Evolutionary conservation across 1,284 basidiomycete species (phyloP).

Genomic region (Microstroma glucosiphilum): DNA sequence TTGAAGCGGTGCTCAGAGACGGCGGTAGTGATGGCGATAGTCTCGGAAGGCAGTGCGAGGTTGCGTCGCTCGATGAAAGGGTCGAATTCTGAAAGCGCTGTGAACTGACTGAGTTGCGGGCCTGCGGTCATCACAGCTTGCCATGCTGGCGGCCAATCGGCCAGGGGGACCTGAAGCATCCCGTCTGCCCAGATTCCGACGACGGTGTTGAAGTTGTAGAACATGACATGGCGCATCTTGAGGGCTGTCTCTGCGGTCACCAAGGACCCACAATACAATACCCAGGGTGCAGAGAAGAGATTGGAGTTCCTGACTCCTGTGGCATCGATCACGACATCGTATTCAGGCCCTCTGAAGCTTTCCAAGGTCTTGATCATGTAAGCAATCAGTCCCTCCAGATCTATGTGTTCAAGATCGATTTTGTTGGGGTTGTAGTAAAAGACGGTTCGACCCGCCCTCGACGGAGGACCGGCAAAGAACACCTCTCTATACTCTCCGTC

Average conservation of each 20-base stretch:
- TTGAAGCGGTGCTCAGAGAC: conserved; percentile 28
- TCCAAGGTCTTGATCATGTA: conserved; percentile 35
- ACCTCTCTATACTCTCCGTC: conserved; percentile 30
- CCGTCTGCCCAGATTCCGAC: conserved; percentile 14
- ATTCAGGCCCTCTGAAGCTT: conserved; percentile 21
- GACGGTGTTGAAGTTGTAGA: conserved; percentile 39
- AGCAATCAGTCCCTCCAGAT: conserved; percentile 70
- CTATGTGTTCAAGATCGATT: conserved; percentile 73
- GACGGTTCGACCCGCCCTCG: conserved; percentile 51
- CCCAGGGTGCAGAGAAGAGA: conserved; percentile 36
- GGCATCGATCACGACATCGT: conserved; percentile 35
- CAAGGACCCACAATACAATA: conserved; percentile 36
- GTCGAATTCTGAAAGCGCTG: conserved; percentile 31
- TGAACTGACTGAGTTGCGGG: conserved; percentile 18
- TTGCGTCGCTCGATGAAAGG: conserved; percentile 35
- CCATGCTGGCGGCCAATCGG: neutral
- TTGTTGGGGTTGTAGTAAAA: conserved; percentile 54
- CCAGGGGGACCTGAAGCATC: neutral
- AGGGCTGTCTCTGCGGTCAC: conserved; percentile 26
- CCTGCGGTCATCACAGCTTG: neutral
- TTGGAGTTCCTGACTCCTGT: conserved; percentile 30
- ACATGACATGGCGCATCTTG: conserved; percentile 34
- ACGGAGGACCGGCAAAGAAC: conserved; percentile 34
- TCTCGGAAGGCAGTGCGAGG: conserved; percentile 27
- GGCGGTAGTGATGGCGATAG: conserved; percentile 27